Evolutionary conservation across 2,329 filamentous ascomycete genomes (phyloP), one percentile per base, ranked within the genome.

Genomic region (Ambrosiella xylebori): DNA sequence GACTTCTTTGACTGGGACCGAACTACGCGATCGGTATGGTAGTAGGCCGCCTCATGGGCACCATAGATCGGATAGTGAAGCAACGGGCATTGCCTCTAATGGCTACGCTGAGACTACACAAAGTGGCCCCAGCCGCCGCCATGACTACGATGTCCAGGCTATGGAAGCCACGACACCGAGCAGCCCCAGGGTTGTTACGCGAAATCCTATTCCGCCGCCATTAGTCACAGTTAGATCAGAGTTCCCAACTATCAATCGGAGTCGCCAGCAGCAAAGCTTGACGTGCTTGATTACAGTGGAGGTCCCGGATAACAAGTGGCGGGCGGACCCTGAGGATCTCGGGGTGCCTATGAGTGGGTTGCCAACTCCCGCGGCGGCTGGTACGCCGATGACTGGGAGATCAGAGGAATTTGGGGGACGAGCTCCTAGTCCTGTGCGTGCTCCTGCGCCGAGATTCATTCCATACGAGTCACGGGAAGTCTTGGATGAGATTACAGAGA

Each of bases 201-300:
- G 85, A 65, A 95, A 95, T 64, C 88, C 89, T 0, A 96, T 97
- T 60, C 90, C 93, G 0, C 75, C 89, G 5, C 93, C 93, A 0
- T 86, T 81, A 0, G 89, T 98, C n/a, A 95, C 88, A 0, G 86
- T 98, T 53, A 86, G 91, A 60, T 97, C 91, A 67, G 93, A 98
- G 70, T 98, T 96, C 66, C 93, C 93, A 0, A 97, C 93, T 1
- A 79, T 98, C 65, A 96, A 78, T 69, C 80, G 88, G 63, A 96
- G 90, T 17, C 85, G 90, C 55, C 88, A 95, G 67, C 93, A 96
- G 69, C 93, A 98, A 69, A 93, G 88, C 9, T 75, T 98, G 62
- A 97, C 93, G 0, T 98, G 93, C 65, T 74, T 98, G 57, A 79
- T 98, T 55, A 97, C 93, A 0, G 82, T 98, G 52, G 93, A 98